These are phyloP conservation scores for Mortierella sp. DNA, from an alignment of 371 early-diverging fungal species.

Conservation along the genomic window DNA sequence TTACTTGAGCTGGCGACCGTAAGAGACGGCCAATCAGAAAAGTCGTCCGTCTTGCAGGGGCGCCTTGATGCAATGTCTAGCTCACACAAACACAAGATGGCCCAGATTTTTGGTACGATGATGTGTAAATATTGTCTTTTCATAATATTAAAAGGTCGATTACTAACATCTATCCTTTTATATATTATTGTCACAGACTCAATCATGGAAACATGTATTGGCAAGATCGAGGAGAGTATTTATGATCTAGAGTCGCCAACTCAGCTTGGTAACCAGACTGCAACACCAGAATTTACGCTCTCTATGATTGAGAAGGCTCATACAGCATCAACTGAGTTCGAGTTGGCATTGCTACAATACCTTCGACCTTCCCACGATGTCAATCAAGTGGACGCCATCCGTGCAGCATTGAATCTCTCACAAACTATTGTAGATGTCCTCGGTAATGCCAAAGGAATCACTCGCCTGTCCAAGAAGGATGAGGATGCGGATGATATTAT, in stretches of 20 bases:
- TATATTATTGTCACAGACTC: constrained; percentile 68
- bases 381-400: constrained; percentile 91
- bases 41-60: constrained; percentile 68
- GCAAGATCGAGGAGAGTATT: constrained; percentile 88
- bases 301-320: constrained; percentile 91
- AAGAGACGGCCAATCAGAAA: constrained; percentile 34
- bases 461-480: constrained; percentile 85
- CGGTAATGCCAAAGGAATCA: constrained; percentile 90
- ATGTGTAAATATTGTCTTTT: neutral
- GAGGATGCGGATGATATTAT: constrained; percentile 84
- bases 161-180: neutral
- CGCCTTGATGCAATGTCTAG: constrained; percentile 71
- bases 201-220: constrained; percentile 89
- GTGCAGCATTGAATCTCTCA: constrained; percentile 83
- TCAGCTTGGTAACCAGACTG: constrained; percentile 88
- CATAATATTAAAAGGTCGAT: too few species aligned
- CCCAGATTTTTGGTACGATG: constrained; percentile 80
- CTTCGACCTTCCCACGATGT: constrained; percentile 71
- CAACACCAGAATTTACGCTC: constrained; percentile 92
- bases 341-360: constrained; percentile 77
- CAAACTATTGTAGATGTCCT: constrained; percentile 86
- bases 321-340: constrained; percentile 84
- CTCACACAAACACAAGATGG: constrained; percentile 79
- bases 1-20: constrained; percentile 80
- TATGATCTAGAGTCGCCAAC: constrained; percentile 88